Percentiles rank a stretch among this genome's conserved stretches.
Conservation (phyloP, 257 asterid species). For the Ligustrum vulgare region DNA sequence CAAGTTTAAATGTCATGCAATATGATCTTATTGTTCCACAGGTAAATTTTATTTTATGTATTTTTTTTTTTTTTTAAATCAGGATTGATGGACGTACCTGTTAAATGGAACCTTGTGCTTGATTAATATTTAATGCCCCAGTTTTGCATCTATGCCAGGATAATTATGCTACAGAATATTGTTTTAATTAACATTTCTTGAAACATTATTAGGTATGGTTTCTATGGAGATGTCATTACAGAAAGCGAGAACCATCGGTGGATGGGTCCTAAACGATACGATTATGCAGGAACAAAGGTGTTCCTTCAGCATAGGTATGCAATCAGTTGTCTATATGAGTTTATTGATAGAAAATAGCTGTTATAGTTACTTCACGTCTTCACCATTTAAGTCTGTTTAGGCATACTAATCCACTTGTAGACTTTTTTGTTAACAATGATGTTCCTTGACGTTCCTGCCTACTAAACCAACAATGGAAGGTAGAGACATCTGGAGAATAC, state of each 20-base stretch:
- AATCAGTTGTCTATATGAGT: conserved; percentile 20
- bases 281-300: conserved; percentile 97
- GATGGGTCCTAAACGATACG: conserved; percentile 98
- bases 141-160: background rate
- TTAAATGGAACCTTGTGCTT: background rate
- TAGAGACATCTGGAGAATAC: conserved; percentile 16
- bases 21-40: conserved; percentile 13
- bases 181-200: conserved; percentile 20
- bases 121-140: conserved; percentile 13
- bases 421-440: background rate
- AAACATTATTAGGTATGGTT: conserved; percentile 70
- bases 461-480: background rate
- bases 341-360: conserved; percentile 6
- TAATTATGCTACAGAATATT: background rate
- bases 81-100: background rate
- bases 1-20: background rate
- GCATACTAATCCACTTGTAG: background rate
- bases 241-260: conserved; percentile 96
- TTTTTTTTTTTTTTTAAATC: too few relatives aligned
- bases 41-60: conserved; percentile 9
- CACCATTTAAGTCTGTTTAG: conserved; percentile 6
- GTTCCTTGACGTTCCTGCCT: conserved; percentile 5
- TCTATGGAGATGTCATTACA: conserved; percentile 95
- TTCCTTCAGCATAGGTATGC: conserved; percentile 91
- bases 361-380: conserved; percentile 5